phyloP scores from a whole-genome alignment of 305 asterid genomes.

The Rubia balearica region DNA sequence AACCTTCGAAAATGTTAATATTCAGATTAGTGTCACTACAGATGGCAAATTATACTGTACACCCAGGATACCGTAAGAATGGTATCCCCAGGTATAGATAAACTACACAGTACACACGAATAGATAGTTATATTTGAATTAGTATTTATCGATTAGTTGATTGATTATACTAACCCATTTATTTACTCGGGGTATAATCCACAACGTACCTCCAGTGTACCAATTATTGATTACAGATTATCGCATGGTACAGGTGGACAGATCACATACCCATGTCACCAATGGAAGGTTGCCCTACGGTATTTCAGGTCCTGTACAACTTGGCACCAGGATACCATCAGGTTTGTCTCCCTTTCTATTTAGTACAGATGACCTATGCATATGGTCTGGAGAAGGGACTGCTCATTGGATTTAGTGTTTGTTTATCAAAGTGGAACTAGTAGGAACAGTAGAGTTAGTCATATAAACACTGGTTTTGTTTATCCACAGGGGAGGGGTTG shows the following conservation, averaged over 20 bases:
- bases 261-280: conserved; percentile 55
- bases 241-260: conserved; percentile 40
- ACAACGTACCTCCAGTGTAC: too few species aligned
- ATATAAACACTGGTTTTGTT: not conserved
- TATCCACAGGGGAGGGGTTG: not conserved
- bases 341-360: conserved; percentile 25
- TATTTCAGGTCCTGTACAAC: conserved; percentile 50
- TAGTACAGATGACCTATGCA: not conserved
- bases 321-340: conserved; percentile 56
- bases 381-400: not conserved
- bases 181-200: too few species aligned
- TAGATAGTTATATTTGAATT: too few species aligned
- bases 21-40: too few species aligned
- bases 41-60: too few species aligned
- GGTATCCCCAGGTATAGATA: too few species aligned
- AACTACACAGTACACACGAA: too few species aligned
- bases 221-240: not conserved
- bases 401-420: not conserved
- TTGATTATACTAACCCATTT: too few species aligned
- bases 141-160: too few species aligned
- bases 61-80: too few species aligned
- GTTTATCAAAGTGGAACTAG: too few species aligned
- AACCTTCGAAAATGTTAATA: not conserved
- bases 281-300: conserved; percentile 57
- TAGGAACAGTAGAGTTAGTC: too few species aligned